phyloP scores from a whole-genome alignment of 1,284 basidiomycete genomes.

The Leccinum pachyderme region DNA sequence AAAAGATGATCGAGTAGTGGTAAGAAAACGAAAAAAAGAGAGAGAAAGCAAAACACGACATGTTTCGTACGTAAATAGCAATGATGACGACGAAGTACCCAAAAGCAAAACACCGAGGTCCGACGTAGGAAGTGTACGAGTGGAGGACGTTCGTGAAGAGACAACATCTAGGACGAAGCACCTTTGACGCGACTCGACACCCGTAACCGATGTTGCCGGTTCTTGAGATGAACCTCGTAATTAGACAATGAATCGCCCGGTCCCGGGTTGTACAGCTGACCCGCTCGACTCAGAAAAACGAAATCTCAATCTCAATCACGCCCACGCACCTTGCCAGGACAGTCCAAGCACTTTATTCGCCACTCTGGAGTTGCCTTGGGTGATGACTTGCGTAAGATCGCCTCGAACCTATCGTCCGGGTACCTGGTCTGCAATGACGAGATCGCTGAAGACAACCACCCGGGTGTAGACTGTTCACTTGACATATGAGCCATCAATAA shows the following conservation, averaged over 20 bases:
- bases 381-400: slow-evolving; percentile 61
- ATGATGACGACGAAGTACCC: slow-evolving; percentile 2
- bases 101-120: slow-evolving; percentile 6
- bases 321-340: slow-evolving; percentile 81
- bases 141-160: background rate
- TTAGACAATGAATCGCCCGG: slow-evolving; percentile 87
- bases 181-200: slow-evolving; percentile 42
- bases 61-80: slow-evolving; percentile 22
- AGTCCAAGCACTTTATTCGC: slow-evolving; percentile 93
- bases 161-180: slow-evolving; percentile 20
- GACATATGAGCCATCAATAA: slow-evolving; percentile 35
- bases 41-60: slow-evolving; percentile 5
- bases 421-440: slow-evolving; percentile 69
- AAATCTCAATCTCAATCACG: background rate
- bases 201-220: slow-evolving; percentile 64
- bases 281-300: background rate
- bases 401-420: slow-evolving; percentile 81
- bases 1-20: slow-evolving; percentile 11
- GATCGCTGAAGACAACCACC: slow-evolving; percentile 69
- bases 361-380: slow-evolving; percentile 66
- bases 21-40: background rate
- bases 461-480: slow-evolving; percentile 52
- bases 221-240: slow-evolving; percentile 90
- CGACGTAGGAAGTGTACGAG: slow-evolving; percentile 6
- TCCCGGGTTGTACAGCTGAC: slow-evolving; percentile 87